Evolutionary conservation across 2,329 filamentous ascomycete genomes (phyloP), one percentile per base, ranked within the genome.

Genomic region (Trichoderma sp.): DNA sequence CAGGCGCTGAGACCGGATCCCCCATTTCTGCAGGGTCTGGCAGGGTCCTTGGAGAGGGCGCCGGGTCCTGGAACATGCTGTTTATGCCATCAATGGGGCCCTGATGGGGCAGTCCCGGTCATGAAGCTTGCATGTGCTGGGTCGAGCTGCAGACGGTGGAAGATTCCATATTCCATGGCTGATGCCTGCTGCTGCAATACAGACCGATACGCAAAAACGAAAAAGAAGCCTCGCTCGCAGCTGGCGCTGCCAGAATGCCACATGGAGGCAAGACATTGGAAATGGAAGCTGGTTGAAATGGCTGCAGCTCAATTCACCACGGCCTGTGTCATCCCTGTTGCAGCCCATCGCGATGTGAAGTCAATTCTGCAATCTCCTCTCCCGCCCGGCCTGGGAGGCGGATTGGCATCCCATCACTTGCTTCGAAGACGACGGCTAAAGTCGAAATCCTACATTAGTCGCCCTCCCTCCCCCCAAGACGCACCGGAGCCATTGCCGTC

Each of bases 241-340:
- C 58, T 28, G 54, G 54, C 28, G 28, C n/a, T 56, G 54, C 26
- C 39, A 30, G 3, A 32, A 21, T 46, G 21, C 46, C 60, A 64
- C 60, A 52, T 64, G 60, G 60, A 64, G 43, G 59, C 58, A 21
- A 60, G 58, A 60, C 58, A 60, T 43, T 39, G 34, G n/a, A 34
- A 34, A 34, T 34, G 32, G 34, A 43, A 39, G 46, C 46, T 49
- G 46, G 13, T 49, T 49, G 46, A 58, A 28, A 55, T 28, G 30
- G 30, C 30, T 49, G 46, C 54, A 37, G 16, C 30, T 34, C 30
- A 58, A 66, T 58, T 66, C 52, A 66, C 37, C 52, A 30, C 18
- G 37, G 51, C 61, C 52, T 66, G 61, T 66, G 61, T 52, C 61
- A 66, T 58, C 37, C 61, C 46, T 58, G 61, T 52, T 52, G n/a